A percentile compares a stretch with the other conserved stretches of the same genome.
Conservation (phyloP, 1,284 basidiomycete genomes). For the Xanthoconium separans region DNA sequence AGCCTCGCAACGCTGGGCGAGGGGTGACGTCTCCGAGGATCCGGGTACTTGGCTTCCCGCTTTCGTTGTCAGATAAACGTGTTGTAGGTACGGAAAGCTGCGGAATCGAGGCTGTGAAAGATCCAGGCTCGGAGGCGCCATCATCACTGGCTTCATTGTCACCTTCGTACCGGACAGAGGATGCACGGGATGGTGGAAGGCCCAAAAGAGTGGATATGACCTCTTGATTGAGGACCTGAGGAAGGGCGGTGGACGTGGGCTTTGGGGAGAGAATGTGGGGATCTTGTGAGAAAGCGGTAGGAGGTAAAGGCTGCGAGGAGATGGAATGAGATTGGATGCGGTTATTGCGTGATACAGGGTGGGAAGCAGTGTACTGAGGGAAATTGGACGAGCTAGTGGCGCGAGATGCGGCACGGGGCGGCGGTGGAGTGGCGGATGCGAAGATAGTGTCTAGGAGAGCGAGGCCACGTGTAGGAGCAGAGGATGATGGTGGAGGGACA, state of each 20-base stretch:
- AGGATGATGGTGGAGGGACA: conserved; percentile 29
- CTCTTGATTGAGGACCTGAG: conserved; percentile 63
- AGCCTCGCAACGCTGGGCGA: conserved; percentile 40
- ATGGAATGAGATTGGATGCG: conserved; percentile 2
- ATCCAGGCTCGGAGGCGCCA: conserved; percentile 38
- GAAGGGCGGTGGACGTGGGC: conserved; percentile 42
- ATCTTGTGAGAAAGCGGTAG: conserved; percentile 25
- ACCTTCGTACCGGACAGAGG: conserved; percentile 58
- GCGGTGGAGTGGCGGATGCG: conserved; percentile 42
- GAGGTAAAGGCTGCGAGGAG: conserved; percentile 9
- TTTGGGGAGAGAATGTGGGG: conserved; percentile 44
- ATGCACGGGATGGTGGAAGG: conserved; percentile 48
- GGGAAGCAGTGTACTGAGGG: conserved; percentile 12
- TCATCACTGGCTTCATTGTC: conserved; percentile 61
- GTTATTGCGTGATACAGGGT: conserved; percentile 4
- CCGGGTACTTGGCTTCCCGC: conserved; percentile 16
- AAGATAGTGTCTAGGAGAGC: conserved; percentile 53
- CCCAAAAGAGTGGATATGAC: conserved; percentile 61
- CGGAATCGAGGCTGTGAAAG: conserved; percentile 40
- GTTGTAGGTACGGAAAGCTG: conserved; percentile 23
- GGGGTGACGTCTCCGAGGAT: conserved; percentile 51
- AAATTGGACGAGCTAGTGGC: background rate
- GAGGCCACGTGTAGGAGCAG: conserved; percentile 37
- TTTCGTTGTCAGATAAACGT: conserved; percentile 11
- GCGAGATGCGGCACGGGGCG: conserved; percentile 21